phyloP scores from a whole-genome alignment of 148 eudicot genomes.

The Camellia sinensis region DNA sequence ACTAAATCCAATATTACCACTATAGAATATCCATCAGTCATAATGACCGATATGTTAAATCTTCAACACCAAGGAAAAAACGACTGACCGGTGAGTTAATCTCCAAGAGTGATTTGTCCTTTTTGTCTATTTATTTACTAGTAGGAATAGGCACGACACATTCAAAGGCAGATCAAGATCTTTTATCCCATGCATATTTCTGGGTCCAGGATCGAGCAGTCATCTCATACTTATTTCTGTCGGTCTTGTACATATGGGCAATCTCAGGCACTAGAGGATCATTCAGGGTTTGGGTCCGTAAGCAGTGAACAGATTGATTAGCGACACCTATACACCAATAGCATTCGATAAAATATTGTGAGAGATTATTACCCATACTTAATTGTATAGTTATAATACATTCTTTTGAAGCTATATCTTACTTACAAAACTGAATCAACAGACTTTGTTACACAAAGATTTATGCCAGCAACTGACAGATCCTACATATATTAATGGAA shows the following conservation, averaged over 20 bases:
- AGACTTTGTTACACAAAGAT: not conserved
- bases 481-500: not conserved
- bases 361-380: not conserved
- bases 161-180: not conserved
- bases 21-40: not conserved
- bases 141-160: not conserved
- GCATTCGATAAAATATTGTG: not conserved
- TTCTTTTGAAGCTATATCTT: not conserved
- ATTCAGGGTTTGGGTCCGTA: slow-evolving; percentile 51
- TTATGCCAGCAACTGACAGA: not conserved
- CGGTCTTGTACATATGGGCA: slow-evolving; percentile 52
- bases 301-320: slow-evolving; percentile 45
- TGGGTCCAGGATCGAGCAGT: slow-evolving; percentile 59
- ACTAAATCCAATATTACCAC: slow-evolving; percentile 4
- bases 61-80: slow-evolving; percentile 10
- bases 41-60: not conserved
- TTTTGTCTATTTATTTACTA: slow-evolving; percentile 16
- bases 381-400: not conserved
- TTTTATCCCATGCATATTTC: slow-evolving; percentile 39
- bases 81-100: not conserved
- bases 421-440: not conserved
- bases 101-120: slow-evolving; percentile 5
- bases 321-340: slow-evolving; percentile 33
- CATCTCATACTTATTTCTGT: slow-evolving; percentile 42
- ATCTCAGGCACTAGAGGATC: slow-evolving; percentile 54